phyloP scores from a whole-genome alignment of 306 rosid species.

The Gleditsia sinensis region DNA sequence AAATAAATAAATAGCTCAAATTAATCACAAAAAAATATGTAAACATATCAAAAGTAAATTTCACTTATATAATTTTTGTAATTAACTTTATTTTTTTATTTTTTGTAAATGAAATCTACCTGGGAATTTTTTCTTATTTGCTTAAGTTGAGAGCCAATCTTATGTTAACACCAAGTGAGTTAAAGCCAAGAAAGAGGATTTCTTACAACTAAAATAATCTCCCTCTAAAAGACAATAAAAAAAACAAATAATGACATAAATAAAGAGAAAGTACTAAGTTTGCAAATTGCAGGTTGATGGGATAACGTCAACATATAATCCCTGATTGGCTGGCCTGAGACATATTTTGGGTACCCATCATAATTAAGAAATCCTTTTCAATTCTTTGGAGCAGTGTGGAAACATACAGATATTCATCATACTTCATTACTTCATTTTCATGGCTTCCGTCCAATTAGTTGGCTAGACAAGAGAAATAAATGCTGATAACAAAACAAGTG shows the following conservation, averaged over 20 bases:
- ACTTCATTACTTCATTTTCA: background rate
- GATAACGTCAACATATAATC: conserved; percentile 6
- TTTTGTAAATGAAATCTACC: no score
- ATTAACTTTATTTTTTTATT: no score
- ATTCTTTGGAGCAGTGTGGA: background rate
- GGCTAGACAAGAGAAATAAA: conserved; percentile 4
- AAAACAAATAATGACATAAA: no score
- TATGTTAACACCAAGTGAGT: no score
- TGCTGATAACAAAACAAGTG: conserved; percentile 8
- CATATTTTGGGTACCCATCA: no score
- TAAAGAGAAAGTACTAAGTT: background rate
- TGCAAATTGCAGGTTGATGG: no score
- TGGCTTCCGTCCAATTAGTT: background rate
- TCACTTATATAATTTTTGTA: no score
- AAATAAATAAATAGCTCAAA: no score
- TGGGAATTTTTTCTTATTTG: background rate
- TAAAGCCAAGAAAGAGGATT: no score
- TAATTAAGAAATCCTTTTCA: background rate
- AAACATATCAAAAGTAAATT: no score
- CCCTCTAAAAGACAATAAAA: background rate
- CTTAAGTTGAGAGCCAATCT: background rate
- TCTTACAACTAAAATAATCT: no score
- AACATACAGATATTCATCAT: background rate
- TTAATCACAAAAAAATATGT: no score
- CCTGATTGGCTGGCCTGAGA: background rate